These are phyloP conservation scores for Silene coronaria DNA, from an alignment of 179 eudicot species.

Conservation along the genomic window DNA sequence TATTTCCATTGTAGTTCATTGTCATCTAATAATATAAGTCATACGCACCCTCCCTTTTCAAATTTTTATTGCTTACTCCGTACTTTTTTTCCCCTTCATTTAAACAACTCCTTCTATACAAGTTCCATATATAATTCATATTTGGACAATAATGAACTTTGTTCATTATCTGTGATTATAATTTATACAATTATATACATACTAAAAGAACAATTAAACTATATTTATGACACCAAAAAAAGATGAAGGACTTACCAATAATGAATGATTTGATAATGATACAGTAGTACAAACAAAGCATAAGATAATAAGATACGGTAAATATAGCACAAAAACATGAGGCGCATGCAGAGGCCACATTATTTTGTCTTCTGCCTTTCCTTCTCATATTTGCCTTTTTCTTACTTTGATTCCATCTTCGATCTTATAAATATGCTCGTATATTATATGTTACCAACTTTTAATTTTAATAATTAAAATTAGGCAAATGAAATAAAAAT, in stretches of 20 bases:
- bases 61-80: no score
- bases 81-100: background rate
- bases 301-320: slow-evolving; percentile 21
- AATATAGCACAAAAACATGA: slow-evolving; percentile 4
- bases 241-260: slow-evolving; percentile 15
- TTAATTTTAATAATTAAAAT: background rate
- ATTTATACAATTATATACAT: background rate
- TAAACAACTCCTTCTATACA: background rate
- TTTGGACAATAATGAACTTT: slow-evolving; percentile 19
- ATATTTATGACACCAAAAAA: slow-evolving; percentile 10
- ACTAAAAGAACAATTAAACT: background rate
- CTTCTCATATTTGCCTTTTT: slow-evolving; percentile 19
- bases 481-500: background rate
- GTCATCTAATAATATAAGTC: no score
- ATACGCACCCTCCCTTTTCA: no score
- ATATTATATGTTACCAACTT: background rate
- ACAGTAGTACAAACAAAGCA: slow-evolving; percentile 34
- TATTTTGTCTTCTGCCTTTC: slow-evolving; percentile 24
- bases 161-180: slow-evolving; percentile 3
- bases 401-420: slow-evolving; percentile 33
- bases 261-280: slow-evolving; percentile 22
- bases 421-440: background rate
- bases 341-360: slow-evolving; percentile 35
- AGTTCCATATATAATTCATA: background rate
- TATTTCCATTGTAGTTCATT: no score